Evolutionary conservation across 2,329 filamentous ascomycete genomes (phyloP).

Genomic region (Colletotrichum ledebouriae): DNA sequence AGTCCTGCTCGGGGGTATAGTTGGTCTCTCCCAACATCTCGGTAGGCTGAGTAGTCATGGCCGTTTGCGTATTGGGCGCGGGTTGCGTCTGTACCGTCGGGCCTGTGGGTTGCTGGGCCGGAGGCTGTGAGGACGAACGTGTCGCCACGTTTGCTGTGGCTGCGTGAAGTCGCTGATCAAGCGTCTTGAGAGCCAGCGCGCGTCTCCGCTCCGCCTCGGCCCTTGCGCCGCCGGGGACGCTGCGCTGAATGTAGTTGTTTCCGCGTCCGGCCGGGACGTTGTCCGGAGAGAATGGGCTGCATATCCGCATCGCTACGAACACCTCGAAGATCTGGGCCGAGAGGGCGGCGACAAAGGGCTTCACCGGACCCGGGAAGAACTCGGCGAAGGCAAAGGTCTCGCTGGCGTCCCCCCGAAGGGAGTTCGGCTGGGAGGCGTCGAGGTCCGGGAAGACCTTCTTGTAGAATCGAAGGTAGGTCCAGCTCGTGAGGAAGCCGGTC

Average conservation of each 20-base stretch:
- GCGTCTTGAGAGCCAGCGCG: conserved; percentile 87
- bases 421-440: conserved; percentile 70
- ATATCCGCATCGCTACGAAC: conserved; percentile 81
- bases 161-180: conserved; percentile 93
- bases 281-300: conserved; percentile 86
- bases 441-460: conserved; percentile 81
- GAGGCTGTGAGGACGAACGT: conserved; percentile 54
- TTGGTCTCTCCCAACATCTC: conserved; percentile 77
- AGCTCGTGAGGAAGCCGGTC: conserved; percentile 87
- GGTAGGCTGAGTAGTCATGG: conserved; percentile 68
- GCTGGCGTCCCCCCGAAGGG: conserved; percentile 89
- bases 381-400: conserved; percentile 97
- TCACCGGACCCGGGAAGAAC: conserved; percentile 90
- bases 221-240: conserved; percentile 76
- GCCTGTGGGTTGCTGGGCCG: conserved; percentile 58
- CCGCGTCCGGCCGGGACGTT: conserved; percentile 82
- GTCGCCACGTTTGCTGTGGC: conserved; percentile 70
- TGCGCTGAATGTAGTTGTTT: conserved; percentile 67
- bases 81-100: conserved; percentile 71
- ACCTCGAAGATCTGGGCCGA: conserved; percentile 80
- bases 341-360: conserved; percentile 81
- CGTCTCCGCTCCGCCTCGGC: conserved; percentile 93
- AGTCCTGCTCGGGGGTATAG: conserved; percentile 75
- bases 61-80: conserved; percentile 67
- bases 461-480: conserved; percentile 97